phyloP scores from a whole-genome alignment of 2,329 filamentous ascomycete genomes.

The Helotiales sp. region DNA sequence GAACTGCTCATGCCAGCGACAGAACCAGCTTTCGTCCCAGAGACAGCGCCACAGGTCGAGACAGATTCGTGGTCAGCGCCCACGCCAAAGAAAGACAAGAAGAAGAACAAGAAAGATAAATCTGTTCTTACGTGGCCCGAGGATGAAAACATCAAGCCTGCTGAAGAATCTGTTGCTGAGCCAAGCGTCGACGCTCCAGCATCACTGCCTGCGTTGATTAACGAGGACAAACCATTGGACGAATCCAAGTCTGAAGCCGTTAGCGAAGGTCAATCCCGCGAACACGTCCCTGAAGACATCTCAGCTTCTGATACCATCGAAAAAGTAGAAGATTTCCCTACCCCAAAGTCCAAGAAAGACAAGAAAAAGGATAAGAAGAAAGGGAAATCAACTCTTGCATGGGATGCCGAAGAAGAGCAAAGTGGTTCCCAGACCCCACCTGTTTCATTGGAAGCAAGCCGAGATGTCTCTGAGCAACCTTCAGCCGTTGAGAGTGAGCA shows the following conservation, averaged over 20 bases:
- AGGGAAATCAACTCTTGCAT: conserved; percentile 10
- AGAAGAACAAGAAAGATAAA: conserved; percentile 31
- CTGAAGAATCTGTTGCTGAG: background rate
- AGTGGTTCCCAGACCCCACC: background rate
- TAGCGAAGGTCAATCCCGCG: background rate
- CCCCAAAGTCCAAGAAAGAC: conserved; percentile 18
- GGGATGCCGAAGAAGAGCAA: conserved; percentile 24
- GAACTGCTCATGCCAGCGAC: background rate
- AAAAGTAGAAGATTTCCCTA: conserved; percentile 1
- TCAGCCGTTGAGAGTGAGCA: background rate
- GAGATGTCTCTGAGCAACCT: background rate
- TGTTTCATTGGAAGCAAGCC: conserved; percentile 3
- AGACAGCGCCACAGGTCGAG: background rate
- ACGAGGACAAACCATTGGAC: background rate
- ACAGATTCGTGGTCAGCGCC: background rate
- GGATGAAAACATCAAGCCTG: background rate
- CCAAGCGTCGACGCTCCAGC: background rate
- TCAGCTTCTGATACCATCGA: background rate
- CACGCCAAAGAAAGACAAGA: conserved; percentile 16
- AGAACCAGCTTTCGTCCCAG: background rate
- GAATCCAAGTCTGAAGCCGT: background rate
- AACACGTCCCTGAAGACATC: background rate
- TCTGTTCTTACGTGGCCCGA: background rate
- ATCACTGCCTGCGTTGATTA: background rate
- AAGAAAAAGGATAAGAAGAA: conserved; percentile 29